Conservation (phyloP, 2,329 filamentous ascomycete species). For the Aureobasidium vineae region DNA sequence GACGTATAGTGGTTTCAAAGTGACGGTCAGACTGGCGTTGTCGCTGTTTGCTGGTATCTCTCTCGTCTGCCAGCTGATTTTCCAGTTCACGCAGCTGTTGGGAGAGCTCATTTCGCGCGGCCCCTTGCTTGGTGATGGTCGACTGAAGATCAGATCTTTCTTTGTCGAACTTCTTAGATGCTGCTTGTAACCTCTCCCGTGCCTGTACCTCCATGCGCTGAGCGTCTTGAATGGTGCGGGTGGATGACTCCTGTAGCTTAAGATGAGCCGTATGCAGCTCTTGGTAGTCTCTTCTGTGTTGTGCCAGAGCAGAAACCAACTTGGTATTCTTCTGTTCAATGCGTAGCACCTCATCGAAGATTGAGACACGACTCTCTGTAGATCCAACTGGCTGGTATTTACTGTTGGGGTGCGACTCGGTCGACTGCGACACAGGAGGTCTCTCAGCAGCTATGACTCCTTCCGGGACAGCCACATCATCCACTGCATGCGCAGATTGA, state of each 20-base stretch:
- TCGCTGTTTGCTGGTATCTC: not conserved
- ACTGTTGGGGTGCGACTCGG: not conserved
- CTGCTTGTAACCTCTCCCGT: not conserved
- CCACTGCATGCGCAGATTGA: not conserved
- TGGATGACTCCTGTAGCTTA: not conserved
- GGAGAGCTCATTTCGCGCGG: not conserved
- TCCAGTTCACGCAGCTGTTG: not conserved
- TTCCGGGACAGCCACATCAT: not conserved
- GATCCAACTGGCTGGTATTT: not conserved
- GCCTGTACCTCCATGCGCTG: not conserved
- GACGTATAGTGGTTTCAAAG: constrained; percentile 29
- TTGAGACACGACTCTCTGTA: constrained; percentile 1
- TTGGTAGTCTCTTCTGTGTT: constrained; percentile 4
- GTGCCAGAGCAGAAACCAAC: not conserved
- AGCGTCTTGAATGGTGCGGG: not conserved
- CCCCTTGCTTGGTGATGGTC: not conserved
- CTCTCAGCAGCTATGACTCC: not conserved
- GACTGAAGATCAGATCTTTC: not conserved
- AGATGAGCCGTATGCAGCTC: not conserved
- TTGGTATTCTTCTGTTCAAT: not conserved
- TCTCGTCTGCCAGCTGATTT: not conserved
- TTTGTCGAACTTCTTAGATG: not conserved
- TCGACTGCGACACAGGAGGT: not conserved
- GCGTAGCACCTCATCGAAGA: not conserved
- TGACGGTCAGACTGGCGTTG: constrained; percentile 31